A percentile compares a stretch with the other conserved stretches of the same genome.
Conservation (phyloP, 2,329 filamentous ascomycete species). For the Emergomyces orientalis region DNA sequence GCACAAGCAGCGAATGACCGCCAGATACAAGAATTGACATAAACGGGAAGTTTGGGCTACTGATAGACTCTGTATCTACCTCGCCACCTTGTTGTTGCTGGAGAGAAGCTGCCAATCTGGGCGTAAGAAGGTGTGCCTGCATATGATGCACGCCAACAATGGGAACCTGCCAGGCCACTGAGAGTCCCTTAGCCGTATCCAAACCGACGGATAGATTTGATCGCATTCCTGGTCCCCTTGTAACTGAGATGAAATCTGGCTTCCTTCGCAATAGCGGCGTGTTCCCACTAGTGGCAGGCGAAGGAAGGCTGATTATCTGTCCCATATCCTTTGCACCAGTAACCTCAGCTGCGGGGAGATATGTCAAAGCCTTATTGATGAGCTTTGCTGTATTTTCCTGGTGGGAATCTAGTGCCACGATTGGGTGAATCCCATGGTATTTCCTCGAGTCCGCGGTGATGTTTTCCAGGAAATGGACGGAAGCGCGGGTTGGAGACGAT, state of each 20-base stretch:
- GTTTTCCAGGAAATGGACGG: constrained; percentile 69
- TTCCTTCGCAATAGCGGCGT: constrained; percentile 32
- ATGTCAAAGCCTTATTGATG: constrained; percentile 52
- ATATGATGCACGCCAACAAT: constrained; percentile 89
- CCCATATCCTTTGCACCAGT: background rate
- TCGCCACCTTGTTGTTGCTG: constrained; percentile 19
- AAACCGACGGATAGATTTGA: constrained; percentile 69
- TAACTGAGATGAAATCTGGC: constrained; percentile 81
- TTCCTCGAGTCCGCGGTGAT: constrained; percentile 68
- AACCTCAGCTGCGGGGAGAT: constrained; percentile 39
- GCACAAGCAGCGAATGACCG: constrained; percentile 80
- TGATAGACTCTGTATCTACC: constrained; percentile 1
- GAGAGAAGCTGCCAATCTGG: constrained; percentile 62
- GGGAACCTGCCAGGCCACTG: constrained; percentile 72
- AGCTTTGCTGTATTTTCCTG: constrained; percentile 59
- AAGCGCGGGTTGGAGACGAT: constrained; percentile 31
- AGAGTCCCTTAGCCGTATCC: constrained; percentile 76
- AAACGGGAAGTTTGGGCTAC: constrained; percentile 63
- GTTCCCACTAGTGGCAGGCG: constrained; percentile 14
- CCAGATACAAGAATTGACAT: constrained; percentile 83
- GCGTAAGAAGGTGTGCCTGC: constrained; percentile 90
- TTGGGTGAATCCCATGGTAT: constrained; percentile 71
- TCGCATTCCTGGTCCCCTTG: constrained; percentile 81
- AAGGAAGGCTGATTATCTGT: background rate
- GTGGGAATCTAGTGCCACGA: constrained; percentile 66